Evolutionary conservation across 768 basidiomycete species (phyloP).

Genomic region (Tylopilus felleus): DNA sequence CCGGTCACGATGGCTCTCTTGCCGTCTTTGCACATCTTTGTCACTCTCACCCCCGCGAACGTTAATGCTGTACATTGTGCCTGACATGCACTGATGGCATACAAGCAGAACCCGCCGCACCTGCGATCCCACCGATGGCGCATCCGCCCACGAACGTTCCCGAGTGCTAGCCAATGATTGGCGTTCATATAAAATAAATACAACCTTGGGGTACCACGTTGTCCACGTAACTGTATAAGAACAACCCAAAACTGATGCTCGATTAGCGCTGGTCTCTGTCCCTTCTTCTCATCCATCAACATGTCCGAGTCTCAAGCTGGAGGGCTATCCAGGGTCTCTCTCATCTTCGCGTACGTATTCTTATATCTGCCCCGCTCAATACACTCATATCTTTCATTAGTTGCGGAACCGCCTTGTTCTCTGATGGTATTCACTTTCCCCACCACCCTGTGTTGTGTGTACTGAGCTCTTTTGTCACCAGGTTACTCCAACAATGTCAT

Average conservation of each 20-base stretch:
- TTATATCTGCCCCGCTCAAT: background rate
- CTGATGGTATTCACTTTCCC: slow-evolving; percentile 54
- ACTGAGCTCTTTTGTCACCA: slow-evolving; percentile 26
- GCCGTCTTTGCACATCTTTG: background rate
- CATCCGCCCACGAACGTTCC: slow-evolving; percentile 22
- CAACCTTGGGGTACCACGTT: background rate
- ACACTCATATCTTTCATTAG: slow-evolving; percentile 34
- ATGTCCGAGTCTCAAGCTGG: slow-evolving; percentile 15
- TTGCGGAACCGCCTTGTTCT: slow-evolving; percentile 85
- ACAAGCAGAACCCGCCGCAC: background rate
- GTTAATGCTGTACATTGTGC: background rate
- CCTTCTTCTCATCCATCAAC: slow-evolving; percentile 2
- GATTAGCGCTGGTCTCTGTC: background rate
- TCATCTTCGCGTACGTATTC: slow-evolving; percentile 75
- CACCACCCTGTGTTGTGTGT: background rate
- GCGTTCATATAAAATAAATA: background rate
- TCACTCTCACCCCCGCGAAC: background rate
- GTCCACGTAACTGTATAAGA: slow-evolving; percentile 10
- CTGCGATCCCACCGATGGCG: background rate
- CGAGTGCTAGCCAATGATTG: slow-evolving; percentile 11
- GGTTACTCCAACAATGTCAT: slow-evolving; percentile 83
- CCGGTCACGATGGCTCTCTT: background rate
- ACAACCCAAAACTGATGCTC: background rate
- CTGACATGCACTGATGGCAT: background rate
- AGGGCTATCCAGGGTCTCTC: slow-evolving; percentile 56